Conservation (phyloP, 176 grass and related monocot species). For the Guadua angustifolia region DNA sequence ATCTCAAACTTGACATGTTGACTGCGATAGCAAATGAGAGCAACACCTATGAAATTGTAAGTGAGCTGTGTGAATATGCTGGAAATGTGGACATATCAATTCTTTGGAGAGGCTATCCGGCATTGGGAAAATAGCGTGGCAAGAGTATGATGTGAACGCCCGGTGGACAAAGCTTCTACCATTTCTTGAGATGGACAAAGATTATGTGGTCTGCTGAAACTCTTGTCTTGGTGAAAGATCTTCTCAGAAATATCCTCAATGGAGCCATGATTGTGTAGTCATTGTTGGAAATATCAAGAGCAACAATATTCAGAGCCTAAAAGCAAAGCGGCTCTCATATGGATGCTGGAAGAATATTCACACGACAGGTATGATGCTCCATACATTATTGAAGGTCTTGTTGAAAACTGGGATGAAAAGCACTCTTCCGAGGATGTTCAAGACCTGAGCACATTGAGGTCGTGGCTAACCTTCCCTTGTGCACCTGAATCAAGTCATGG, state of each 20-base stretch:
- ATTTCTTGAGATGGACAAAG: slow-evolving; percentile 99
- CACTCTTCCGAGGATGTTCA: slow-evolving; percentile 84
- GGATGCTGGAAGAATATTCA: slow-evolving; percentile 99
- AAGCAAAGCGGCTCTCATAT: slow-evolving; percentile 96
- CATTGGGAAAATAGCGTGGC: slow-evolving; percentile 96
- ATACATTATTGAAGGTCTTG: slow-evolving; percentile 85
- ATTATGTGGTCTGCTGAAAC: slow-evolving; percentile 99
- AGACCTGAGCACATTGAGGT: no score
- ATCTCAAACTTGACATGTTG: slow-evolving; percentile 99
- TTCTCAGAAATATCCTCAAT: slow-evolving; percentile 95
- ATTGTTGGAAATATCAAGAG: slow-evolving; percentile 99
- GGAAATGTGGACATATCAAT: slow-evolving; percentile 95
- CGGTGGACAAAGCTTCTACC: slow-evolving; percentile 97
- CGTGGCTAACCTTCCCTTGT: no score
- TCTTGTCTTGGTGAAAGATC: slow-evolving; percentile 98
- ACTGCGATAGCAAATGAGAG: slow-evolving; percentile 99
- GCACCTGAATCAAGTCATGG: slow-evolving; percentile 38
- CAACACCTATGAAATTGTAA: slow-evolving; percentile 99
- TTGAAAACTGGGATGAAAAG: slow-evolving; percentile 97
- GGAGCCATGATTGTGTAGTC: slow-evolving; percentile 99
- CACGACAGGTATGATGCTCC: slow-evolving; percentile 96
- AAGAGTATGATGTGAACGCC: slow-evolving; percentile 99
- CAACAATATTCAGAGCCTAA: slow-evolving; percentile 98
- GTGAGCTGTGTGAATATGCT: slow-evolving; percentile 97
- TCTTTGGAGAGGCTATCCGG: slow-evolving; percentile 98